Conservation (phyloP, 495 filamentous ascomycete species). For the Lophiotrema nucula region DNA sequence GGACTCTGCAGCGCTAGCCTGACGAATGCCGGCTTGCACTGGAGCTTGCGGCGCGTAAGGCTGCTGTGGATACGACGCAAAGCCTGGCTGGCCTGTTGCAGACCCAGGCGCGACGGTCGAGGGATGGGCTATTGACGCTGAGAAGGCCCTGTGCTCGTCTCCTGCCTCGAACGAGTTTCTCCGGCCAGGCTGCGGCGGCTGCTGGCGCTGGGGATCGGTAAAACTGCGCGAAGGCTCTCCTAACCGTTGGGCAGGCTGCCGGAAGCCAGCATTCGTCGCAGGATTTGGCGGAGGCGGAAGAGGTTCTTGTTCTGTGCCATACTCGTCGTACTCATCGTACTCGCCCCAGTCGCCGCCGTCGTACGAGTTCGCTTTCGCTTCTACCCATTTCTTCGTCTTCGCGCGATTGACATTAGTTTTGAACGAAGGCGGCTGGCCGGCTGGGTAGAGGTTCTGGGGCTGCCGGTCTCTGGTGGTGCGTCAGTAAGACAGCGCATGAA, state of each 20-base stretch:
- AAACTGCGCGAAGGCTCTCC: conserved; percentile 30
- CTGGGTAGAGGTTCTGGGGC: conserved; percentile 30
- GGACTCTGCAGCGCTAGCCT: conserved; percentile 30
- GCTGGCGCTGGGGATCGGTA: conserved; percentile 32
- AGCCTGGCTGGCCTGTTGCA: neutral
- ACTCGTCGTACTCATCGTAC: conserved; percentile 75
- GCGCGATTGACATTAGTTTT: conserved; percentile 82
- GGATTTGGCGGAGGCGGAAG: conserved; percentile 44
- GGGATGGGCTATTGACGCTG: neutral
- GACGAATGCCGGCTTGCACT: conserved; percentile 7
- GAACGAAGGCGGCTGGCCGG: conserved; percentile 56
- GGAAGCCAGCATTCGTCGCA: conserved; percentile 17
- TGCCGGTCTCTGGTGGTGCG: conserved; percentile 34
- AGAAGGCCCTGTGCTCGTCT: conserved; percentile 45
- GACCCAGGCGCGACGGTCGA: neutral
- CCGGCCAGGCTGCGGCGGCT: conserved; percentile 30
- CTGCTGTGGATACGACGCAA: conserved; percentile 6
- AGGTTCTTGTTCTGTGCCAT: conserved; percentile 55
- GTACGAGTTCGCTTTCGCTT: conserved; percentile 83
- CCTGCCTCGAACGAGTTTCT: conserved; percentile 52
- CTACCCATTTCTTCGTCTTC: conserved; percentile 93
- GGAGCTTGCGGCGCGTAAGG: neutral
- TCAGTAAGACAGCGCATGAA: neutral
- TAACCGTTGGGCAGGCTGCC: conserved; percentile 41
- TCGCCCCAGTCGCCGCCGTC: conserved; percentile 94